Evolutionary conservation across 352 stramenopile genomes (phyloP).

Genomic region (Phytopythium kandeliae): DNA sequence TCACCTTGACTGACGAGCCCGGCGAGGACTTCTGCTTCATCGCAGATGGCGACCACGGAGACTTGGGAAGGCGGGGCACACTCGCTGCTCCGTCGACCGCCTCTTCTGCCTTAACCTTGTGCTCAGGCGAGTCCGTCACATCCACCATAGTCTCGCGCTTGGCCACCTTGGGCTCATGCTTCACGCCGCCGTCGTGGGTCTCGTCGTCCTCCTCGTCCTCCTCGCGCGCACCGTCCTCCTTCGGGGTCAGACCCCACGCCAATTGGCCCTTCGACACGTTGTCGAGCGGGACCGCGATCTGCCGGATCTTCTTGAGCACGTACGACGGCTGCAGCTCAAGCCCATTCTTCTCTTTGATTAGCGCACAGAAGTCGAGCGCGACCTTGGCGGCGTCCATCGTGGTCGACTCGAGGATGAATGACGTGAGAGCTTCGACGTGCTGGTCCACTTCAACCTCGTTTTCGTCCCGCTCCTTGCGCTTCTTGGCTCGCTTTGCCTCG

Average conservation of each 20-base stretch:
- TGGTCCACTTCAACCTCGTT: slow-evolving; percentile 66
- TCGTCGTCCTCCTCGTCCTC: slow-evolving; percentile 25
- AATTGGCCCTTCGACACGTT: slow-evolving; percentile 39
- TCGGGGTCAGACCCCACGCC: slow-evolving; percentile 39
- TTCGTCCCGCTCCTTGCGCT: slow-evolving; percentile 65
- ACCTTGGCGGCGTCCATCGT: slow-evolving; percentile 64
- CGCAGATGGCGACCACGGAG: slow-evolving; percentile 55
- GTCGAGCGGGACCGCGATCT: slow-evolving; percentile 50
- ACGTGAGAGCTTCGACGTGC: slow-evolving; percentile 41
- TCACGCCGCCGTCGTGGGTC: slow-evolving; percentile 17
- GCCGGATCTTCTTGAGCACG: slow-evolving; percentile 66
- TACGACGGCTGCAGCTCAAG: slow-evolving; percentile 54
- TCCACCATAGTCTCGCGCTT: slow-evolving; percentile 41
- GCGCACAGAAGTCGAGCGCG: slow-evolving; percentile 59
- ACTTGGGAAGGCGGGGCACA: slow-evolving; percentile 36
- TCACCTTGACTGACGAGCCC: slow-evolving; percentile 22
- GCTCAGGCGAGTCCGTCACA: slow-evolving; percentile 11
- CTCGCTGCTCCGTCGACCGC: slow-evolving; percentile 6
- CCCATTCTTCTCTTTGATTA: slow-evolving; percentile 29
- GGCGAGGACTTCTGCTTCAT: slow-evolving; percentile 46
- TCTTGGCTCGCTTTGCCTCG: slow-evolving; percentile 75
- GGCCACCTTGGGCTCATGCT: slow-evolving; percentile 40
- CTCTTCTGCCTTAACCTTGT: slow-evolving; percentile 22
- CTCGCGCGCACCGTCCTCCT: not conserved
- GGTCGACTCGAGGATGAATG: slow-evolving; percentile 49